Conservation (phyloP, 2,329 filamentous ascomycete species). For the Beauveria sp. region DNA sequence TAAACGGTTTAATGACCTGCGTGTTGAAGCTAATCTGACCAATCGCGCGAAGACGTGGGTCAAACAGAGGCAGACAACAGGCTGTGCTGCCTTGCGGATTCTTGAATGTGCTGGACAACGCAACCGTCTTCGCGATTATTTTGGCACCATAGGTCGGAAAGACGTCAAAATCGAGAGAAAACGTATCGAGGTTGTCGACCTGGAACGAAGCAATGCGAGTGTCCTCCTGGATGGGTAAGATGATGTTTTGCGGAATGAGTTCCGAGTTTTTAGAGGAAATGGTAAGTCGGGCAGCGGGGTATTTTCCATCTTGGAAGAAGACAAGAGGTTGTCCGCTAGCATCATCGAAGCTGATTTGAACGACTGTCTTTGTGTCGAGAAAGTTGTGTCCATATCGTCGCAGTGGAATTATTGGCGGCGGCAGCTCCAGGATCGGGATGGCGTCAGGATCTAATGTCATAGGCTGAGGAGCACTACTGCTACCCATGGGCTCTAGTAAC, state of each 20-base stretch:
- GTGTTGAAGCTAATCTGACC: slow-evolving; percentile 91
- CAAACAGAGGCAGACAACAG: slow-evolving; percentile 84
- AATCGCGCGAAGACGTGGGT: slow-evolving; percentile 83
- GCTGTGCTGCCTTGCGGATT: slow-evolving; percentile 64
- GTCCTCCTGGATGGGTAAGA: slow-evolving; percentile 93
- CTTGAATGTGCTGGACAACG: slow-evolving; percentile 78
- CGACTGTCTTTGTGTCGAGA: slow-evolving; percentile 91
- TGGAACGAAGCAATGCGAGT: slow-evolving; percentile 91
- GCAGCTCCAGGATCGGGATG: slow-evolving; percentile 85
- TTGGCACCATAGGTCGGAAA: slow-evolving; percentile 97
- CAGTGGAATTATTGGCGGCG: slow-evolving; percentile 91
- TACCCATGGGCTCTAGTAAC: slow-evolving; percentile 35
- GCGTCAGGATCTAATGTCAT: slow-evolving; percentile 74
- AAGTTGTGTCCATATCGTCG: slow-evolving; percentile 97
- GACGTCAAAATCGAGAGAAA: slow-evolving; percentile 93
- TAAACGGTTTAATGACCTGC: slow-evolving; percentile 94
- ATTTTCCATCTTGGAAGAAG: slow-evolving; percentile 97
- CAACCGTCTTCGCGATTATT: slow-evolving; percentile 92
- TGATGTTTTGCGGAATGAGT: slow-evolving; percentile 90
- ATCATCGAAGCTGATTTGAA: slow-evolving; percentile 84
- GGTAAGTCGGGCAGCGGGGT: slow-evolving; percentile 87
- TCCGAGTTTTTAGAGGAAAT: slow-evolving; percentile 96
- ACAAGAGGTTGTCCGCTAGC: slow-evolving; percentile 67
- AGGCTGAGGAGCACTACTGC: slow-evolving; percentile 44
- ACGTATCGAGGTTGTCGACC: slow-evolving; percentile 85